Evolutionary conservation across 2,329 filamentous ascomycete species (phyloP), one percentile per base, ranked within the genome.

Genomic region (Aspergillus sp.): DNA sequence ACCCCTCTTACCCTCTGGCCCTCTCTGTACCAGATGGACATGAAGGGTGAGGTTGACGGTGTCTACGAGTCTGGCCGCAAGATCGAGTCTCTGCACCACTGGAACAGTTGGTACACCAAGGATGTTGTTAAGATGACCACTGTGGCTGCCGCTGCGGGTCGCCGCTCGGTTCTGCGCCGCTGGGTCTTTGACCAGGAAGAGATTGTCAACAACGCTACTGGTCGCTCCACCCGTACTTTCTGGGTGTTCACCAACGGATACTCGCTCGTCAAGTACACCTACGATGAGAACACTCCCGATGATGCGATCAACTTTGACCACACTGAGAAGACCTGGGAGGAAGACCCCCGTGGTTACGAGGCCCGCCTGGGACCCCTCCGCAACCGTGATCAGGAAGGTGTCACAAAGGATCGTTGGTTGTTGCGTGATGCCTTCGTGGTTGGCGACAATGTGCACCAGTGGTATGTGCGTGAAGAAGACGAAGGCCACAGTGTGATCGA

Each of bases 241-340:
- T 79, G 76, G 76, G 73, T 80, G 11, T 61, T 80, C 60, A 80
- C 77, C 59, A 79, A 79, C 58, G 77, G 77, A 21, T 78, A 78
- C 62, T 79, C 77, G 2, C 65, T 80, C 32, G 73, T 78, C 48
- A 75, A 76, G 62, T 79, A 80, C 60, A 78, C 75, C 1, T 73
- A 78, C 47, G 71, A 72, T 25, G 69, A 72, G 54, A 67, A 68
- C 47, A 71, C 72, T 4, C 69, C 74, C 1, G 72, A 77, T 53
- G 71, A 77, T 65, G 73, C 71, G n/a, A 76, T 79, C 60, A 73
- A 78, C 65, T 79, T 79, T 25, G 75, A 78, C 60, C 70, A 73
- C 23, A 68, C 71, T n/a, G 77, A 79, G 65, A 78, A 78, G 70
- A 79, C 77, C 15, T 79, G 77, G 77, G 73, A 75, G 10, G 77